Evolutionary conservation across 257 asterid species (phyloP).

Genomic region (Przewalskia tangutica): DNA sequence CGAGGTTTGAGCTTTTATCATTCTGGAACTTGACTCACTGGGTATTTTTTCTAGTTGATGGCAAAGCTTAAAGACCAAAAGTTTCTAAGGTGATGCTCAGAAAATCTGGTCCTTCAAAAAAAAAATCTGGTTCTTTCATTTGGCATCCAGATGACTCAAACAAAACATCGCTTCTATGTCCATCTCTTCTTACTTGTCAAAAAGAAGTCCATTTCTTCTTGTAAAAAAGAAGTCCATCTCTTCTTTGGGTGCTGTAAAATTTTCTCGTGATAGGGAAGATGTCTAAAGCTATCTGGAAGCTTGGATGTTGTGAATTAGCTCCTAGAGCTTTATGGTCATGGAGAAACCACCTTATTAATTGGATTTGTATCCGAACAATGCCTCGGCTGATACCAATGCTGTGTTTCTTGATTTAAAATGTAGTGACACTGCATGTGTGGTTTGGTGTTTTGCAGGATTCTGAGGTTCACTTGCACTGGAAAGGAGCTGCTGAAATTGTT

Average conservation of each 20-base stretch:
- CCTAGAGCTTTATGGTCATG: neutral
- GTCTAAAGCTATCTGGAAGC: neutral
- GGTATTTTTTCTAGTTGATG: neutral
- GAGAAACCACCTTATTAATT: neutral
- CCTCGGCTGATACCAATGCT: neutral
- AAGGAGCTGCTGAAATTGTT: conserved; percentile 93
- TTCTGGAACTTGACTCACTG: neutral
- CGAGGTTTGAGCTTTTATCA: neutral
- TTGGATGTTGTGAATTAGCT: neutral
- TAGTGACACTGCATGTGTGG: neutral
- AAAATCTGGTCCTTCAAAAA: neutral
- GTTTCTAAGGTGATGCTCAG: neutral
- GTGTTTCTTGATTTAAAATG: neutral
- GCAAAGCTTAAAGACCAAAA: neutral
- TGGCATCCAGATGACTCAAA: neutral
- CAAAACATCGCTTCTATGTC: neutral
- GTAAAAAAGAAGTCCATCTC: neutral
- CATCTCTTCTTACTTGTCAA: neutral
- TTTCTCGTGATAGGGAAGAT: neutral
- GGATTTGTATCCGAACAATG: neutral
- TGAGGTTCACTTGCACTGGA: conserved; percentile 75
- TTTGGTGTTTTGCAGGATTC: conserved; percentile 43
- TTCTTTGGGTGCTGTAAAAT: neutral
- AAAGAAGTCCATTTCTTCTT: neutral
- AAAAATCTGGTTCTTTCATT: neutral